Evolutionary conservation across 805 yeast genomes (phyloP), one percentile per base, ranked within the genome.

Genomic region (Suhomyces kilbournensis): DNA sequence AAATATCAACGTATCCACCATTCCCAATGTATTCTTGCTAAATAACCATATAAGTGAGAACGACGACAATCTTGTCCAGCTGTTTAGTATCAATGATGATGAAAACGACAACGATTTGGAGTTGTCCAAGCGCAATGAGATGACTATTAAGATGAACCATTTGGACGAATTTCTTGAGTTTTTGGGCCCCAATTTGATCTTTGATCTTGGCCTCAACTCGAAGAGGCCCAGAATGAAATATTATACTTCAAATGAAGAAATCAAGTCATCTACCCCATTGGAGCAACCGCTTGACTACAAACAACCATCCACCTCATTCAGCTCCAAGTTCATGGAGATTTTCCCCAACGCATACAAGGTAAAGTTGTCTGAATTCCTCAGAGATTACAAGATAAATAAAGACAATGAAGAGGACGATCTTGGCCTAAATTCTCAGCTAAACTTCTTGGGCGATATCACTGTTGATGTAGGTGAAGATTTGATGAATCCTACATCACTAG

Each of bases 1-100:
- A 53, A 81, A 84, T 42, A 79, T 86, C 53, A 85, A 89, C 17
- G 72, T 85, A 0, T 72, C 78, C 44, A 78, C 88, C 0, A 82
- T 88, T 9, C 93, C 96, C 0, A 71, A 75, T 14, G 59, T 64
- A 12, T 83, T 83, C 55, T 67, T 79, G 40, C 54, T 69, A 10
- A 69, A 72, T 17, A 74, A 69, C 50, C 76, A 78, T 0, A 46
- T 39, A 0, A 59, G 53, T 10, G 53, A 50, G 0, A 58, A 61
- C 1, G 50, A 70, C 8, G 32, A 34, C n/a, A 20, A 14, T n/a
- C 32, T 45, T 19, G 53, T 59, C 10, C 55, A 56, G 23, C 70
- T 61, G 44, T 71, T 71, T 54, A 63, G 62, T 38, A 67, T 73
- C 54, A 69, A 64, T 48, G 74, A 69, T 43, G 65, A 59, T n/a